A percentile compares a stretch with the other conserved stretches of the same genome.
These are phyloP conservation scores for Thymus quinquecostatus DNA, from an alignment of 257 asterid species.

Conservation along the genomic window DNA sequence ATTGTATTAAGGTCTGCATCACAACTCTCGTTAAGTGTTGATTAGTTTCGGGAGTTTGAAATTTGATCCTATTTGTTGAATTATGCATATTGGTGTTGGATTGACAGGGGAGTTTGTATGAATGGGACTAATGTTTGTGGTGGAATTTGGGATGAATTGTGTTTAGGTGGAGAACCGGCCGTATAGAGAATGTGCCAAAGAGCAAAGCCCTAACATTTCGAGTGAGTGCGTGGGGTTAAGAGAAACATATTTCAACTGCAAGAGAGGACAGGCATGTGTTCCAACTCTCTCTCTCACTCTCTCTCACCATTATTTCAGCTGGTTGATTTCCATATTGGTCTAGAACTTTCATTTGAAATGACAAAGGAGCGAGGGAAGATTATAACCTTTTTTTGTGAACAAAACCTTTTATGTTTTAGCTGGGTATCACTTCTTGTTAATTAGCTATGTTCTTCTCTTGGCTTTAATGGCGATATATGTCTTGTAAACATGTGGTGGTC, in stretches of 20 bases:
- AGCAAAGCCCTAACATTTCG: slow-evolving; percentile 71
- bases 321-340: neutral
- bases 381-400: neutral
- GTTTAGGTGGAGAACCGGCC: slow-evolving; percentile 74
- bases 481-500: neutral
- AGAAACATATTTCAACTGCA: slow-evolving; percentile 95
- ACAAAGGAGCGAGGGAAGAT: neutral
- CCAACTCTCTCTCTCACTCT: neutral
- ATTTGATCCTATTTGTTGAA: neutral
- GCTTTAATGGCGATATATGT: too few species aligned
- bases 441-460: neutral
- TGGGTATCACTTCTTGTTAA: neutral
- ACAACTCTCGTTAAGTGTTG: neutral
- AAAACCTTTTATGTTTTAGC: neutral
- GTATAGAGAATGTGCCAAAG: slow-evolving; percentile 81
- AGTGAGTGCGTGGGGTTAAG: slow-evolving; percentile 88
- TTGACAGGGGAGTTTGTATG: slow-evolving; percentile 16
- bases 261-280: slow-evolving; percentile 83
- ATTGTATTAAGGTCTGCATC: slow-evolving; percentile 73
- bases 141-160: slow-evolving; percentile 8
- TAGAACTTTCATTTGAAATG: slow-evolving; percentile 22
- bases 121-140: slow-evolving; percentile 9
- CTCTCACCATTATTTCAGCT: neutral
- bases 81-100: neutral
- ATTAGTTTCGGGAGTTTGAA: neutral